These are phyloP conservation scores for Lasiodiplodia sp. DNA, from an alignment of 2,329 filamentous ascomycete species.

Conservation along the genomic window DNA sequence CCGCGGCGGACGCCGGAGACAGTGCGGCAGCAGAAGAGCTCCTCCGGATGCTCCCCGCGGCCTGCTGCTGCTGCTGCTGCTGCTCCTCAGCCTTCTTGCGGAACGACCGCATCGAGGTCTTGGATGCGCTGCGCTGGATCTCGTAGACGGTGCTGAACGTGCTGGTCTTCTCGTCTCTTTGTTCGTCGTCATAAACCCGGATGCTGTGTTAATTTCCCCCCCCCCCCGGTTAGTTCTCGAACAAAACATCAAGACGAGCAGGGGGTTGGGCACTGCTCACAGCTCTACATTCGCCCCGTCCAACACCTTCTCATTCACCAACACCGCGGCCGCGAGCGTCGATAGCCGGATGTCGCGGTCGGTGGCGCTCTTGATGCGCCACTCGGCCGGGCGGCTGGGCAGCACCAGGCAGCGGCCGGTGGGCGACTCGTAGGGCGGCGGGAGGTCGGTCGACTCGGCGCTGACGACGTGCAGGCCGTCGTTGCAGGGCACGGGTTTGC, in stretches of 20 bases:
- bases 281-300: neutral
- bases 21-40: no score
- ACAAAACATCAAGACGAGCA: no score
- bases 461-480: conserved; percentile 1
- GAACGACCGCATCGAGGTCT: neutral
- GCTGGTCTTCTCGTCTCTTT: neutral
- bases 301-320: conserved; percentile 1
- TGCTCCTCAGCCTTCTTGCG: neutral
- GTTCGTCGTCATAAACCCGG: no score
- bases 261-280: neutral
- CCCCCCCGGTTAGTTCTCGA: neutral
- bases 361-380: neutral
- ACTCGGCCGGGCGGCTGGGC: conserved; percentile 6
- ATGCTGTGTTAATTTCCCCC: neutral
- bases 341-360: neutral
- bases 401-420: neutral
- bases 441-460: neutral
- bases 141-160: neutral
- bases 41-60: no score
- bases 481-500: neutral
- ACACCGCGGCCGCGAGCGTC: conserved; percentile 5
- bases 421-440: neutral
- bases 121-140: neutral
- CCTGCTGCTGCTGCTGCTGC: neutral
- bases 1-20: neutral